Evolutionary conservation across 495 filamentous ascomycete species (phyloP).

Genomic region (Penicillium robsamsonii): DNA sequence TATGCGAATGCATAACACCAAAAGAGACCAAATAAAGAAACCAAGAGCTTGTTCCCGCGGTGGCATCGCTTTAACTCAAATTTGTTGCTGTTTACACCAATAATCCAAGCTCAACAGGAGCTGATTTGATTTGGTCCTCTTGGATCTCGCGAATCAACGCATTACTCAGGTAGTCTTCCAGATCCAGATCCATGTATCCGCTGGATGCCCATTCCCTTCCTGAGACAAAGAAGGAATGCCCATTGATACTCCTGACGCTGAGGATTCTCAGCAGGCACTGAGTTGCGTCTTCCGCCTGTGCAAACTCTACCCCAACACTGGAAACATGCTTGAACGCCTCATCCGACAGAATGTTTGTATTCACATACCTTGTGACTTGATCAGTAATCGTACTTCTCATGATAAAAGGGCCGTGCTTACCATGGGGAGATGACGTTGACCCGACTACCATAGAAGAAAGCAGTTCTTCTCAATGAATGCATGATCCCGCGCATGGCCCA

Average conservation of each 20-base stretch:
- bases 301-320: constrained; percentile 20
- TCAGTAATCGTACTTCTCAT: too few relatives aligned
- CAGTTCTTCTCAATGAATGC: too few relatives aligned
- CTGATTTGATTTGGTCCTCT: constrained; percentile 4
- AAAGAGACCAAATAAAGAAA: background rate
- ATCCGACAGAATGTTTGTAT: constrained; percentile 23
- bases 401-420: too few relatives aligned
- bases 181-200: constrained; percentile 19
- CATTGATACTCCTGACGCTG: constrained; percentile 17
- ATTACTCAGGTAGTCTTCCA: background rate
- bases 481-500: too few relatives aligned
- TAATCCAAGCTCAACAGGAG: constrained; percentile 3
- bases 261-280: constrained; percentile 22
- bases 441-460: too few relatives aligned
- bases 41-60: background rate
- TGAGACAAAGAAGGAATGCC: constrained; percentile 21
- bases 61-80: background rate
- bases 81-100: background rate
- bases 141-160: constrained; percentile 1
- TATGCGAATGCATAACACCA: background rate
- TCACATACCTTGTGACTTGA: constrained; percentile 20
- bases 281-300: constrained; percentile 15
- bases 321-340: constrained; percentile 13
- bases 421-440: too few relatives aligned
- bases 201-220: constrained; percentile 15